Conservation (phyloP, 768 basidiomycete genomes). For the Lactarius psammicola region DNA sequence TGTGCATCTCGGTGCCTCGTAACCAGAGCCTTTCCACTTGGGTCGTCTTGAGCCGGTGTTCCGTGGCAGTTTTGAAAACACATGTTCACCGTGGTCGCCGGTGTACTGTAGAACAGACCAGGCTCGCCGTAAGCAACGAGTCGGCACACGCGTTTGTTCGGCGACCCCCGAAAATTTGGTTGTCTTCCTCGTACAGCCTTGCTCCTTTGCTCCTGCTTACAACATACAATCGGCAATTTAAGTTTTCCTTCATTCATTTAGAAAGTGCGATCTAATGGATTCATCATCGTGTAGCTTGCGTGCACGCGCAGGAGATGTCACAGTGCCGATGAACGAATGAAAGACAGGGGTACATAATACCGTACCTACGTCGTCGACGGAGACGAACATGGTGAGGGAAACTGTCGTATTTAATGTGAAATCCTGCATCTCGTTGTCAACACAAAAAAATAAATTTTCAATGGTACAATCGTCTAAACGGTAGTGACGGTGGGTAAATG, state of each 20-base stretch:
- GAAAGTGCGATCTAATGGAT: neutral
- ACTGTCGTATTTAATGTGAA: neutral
- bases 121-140: no score
- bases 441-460: neutral
- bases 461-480: no score
- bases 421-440: neutral
- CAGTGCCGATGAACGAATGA: neutral
- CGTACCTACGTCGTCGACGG: neutral
- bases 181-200: no score
- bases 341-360: constrained; percentile 2
- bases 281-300: neutral
- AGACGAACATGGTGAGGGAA: constrained; percentile 1
- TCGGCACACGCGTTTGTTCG: neutral
- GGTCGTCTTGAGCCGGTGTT: no score
- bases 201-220: no score
- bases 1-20: neutral
- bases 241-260: neutral
- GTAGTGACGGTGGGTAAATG: neutral
- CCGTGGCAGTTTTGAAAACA: neutral
- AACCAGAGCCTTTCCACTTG: neutral
- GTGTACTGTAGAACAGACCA: no score
- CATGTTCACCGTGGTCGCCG: no score
- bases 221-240: neutral
- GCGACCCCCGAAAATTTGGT: neutral
- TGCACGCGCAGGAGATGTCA: neutral